Percentiles rank a stretch among this genome's conserved stretches.
Evolutionary conservation across 148 eudicot genomes (phyloP).

Genomic region (Salicornia ramosissima): DNA sequence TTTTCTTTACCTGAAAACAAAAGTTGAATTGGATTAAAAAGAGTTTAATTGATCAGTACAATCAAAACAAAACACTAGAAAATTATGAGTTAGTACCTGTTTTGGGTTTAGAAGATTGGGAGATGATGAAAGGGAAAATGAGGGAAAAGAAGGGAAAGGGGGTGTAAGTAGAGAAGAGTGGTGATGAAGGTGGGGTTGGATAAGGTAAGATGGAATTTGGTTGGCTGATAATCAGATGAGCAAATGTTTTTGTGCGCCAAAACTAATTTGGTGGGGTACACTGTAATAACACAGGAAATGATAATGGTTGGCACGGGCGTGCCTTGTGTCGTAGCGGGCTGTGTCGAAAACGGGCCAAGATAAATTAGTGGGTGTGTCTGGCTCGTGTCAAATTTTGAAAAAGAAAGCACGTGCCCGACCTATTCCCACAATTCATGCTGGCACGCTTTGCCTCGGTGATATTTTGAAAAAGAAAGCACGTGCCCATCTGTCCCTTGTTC

Average conservation of each 20-base stretch:
- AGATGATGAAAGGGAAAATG: slow-evolving; percentile 10
- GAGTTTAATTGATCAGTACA: background rate
- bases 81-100: background rate
- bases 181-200: slow-evolving; percentile 19
- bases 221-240: slow-evolving; percentile 26
- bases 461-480: no score
- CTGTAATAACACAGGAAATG: no score
- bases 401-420: no score
- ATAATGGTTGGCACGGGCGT: background rate
- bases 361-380: no score
- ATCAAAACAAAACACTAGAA: background rate
- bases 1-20: background rate
- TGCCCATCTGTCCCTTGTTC: no score
- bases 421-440: no score
- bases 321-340: no score
- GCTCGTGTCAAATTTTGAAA: no score
- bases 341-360: no score
- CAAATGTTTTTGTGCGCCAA: slow-evolving; percentile 1
- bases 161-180: slow-evolving; percentile 10
- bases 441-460: no score
- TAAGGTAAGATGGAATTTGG: slow-evolving; percentile 37
- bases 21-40: background rate
- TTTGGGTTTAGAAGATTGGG: slow-evolving; percentile 1
- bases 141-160: background rate
- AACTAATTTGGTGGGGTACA: slow-evolving; percentile 5